These are phyloP conservation scores for Citropsis articulata DNA, from an alignment of 345 rosid genomes.

Conservation along the genomic window DNA sequence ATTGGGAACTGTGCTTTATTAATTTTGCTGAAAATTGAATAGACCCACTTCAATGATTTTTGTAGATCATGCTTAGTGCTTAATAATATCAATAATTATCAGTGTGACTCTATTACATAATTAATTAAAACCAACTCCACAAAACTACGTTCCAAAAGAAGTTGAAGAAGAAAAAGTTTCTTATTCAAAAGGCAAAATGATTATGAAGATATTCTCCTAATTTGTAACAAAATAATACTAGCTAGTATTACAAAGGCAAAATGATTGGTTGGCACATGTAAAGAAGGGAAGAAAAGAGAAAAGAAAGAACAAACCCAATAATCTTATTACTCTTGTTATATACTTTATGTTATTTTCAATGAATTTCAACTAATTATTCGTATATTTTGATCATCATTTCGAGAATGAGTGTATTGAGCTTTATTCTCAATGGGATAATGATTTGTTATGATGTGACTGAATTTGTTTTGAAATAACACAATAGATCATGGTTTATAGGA, in stretches of 20 bases:
- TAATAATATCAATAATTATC: background rate
- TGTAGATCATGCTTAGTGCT: background rate
- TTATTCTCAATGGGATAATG: background rate
- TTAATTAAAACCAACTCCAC: background rate
- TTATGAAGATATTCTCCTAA: slow-evolving; percentile 14
- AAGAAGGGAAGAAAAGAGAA: background rate
- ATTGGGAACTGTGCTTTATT: slow-evolving; percentile 12
- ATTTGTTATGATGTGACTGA: background rate
- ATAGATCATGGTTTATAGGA: background rate
- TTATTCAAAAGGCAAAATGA: slow-evolving; percentile 21
- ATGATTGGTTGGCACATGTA: slow-evolving; percentile 31
- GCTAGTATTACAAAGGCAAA: slow-evolving; percentile 15
- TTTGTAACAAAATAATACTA: slow-evolving; percentile 8
- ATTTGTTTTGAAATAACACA: background rate
- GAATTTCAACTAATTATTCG: background rate
- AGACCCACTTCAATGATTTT: background rate
- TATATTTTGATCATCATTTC: no score
- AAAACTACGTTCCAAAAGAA: background rate
- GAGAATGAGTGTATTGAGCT: background rate
- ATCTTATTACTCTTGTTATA: background rate
- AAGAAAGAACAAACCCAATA: background rate
- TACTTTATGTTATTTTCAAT: background rate
- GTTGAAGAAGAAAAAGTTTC: background rate
- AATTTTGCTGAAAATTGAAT: background rate
- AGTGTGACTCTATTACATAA: slow-evolving; percentile 32